Evolutionary conservation across 2,329 filamentous ascomycete genomes (phyloP).

Genomic region (Chaetomium olivaceum): DNA sequence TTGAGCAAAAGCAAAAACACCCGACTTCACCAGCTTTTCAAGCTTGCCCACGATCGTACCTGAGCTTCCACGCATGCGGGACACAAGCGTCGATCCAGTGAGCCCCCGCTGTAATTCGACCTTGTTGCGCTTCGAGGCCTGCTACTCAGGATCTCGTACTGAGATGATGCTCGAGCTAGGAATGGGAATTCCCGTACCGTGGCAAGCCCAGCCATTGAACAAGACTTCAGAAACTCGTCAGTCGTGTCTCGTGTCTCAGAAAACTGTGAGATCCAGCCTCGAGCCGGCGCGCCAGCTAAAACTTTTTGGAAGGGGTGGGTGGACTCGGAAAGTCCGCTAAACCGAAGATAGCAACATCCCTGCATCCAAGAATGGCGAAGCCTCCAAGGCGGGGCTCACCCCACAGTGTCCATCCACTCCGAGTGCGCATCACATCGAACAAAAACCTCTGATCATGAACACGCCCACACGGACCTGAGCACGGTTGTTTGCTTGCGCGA

Average conservation of each 20-base stretch:
- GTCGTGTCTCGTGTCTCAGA: background rate
- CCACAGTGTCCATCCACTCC: conserved; percentile 5
- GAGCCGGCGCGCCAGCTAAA: background rate
- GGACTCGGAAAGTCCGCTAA: conserved; percentile 7
- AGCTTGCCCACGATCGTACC: background rate
- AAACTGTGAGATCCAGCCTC: background rate
- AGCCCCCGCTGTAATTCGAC: background rate
- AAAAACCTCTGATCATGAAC: background rate
- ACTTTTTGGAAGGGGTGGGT: conserved; percentile 3
- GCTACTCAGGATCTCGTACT: background rate
- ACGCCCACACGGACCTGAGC: no score
- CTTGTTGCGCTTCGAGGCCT: background rate
- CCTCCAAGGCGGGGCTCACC: conserved; percentile 9
- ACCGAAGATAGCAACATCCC: background rate
- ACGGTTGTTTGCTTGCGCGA: background rate
- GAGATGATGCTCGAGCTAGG: background rate
- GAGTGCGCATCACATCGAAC: background rate
- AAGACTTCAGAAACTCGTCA: conserved; percentile 6
- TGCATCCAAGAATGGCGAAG: conserved; percentile 5
- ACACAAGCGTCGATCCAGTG: background rate
- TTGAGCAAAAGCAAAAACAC: background rate
- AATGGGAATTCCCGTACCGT: background rate
- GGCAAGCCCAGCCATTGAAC: background rate
- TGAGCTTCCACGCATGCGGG: background rate
- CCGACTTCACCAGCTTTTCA: background rate